Evolutionary conservation across 2,329 filamentous ascomycete genomes (phyloP).

Genomic region (Diaporthe destruens): DNA sequence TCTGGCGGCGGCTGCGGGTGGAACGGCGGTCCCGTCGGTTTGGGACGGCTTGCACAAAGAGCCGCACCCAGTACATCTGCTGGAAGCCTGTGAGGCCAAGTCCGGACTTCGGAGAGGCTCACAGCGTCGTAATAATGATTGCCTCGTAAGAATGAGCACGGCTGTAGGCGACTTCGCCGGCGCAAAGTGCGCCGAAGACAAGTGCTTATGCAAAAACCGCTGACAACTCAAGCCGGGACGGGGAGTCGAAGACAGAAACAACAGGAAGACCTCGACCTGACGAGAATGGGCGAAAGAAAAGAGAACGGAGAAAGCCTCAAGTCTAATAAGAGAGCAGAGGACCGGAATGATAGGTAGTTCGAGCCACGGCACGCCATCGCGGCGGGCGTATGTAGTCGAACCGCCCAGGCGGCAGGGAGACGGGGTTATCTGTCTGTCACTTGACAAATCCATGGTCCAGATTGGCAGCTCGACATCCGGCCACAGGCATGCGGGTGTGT

Average conservation of each 20-base stretch:
- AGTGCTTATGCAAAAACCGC: neutral
- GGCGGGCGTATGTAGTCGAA: conserved; percentile 12
- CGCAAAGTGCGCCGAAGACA: conserved; percentile 18
- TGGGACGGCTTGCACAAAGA: neutral
- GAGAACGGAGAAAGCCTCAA: neutral
- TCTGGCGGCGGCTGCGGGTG: neutral
- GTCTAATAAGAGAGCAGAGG: conserved; percentile 10
- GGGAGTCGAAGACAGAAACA: neutral
- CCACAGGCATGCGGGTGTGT: conserved; percentile 12
- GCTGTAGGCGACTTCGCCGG: conserved; percentile 18
- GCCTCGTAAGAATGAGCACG: neutral
- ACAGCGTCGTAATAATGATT: neutral
- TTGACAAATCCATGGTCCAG: conserved; percentile 31
- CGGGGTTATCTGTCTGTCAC: conserved; percentile 13
- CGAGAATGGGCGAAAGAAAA: neutral
- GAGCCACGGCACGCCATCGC: conserved; percentile 10
- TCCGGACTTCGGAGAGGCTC: neutral
- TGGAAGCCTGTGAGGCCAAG: neutral
- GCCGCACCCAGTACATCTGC: neutral
- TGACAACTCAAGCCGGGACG: neutral
- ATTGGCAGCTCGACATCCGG: conserved; percentile 20
- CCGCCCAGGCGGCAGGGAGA: neutral
- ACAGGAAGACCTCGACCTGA: neutral
- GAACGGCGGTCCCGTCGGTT: neutral
- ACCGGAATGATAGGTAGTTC: conserved; percentile 13